Evolutionary conservation across 768 basidiomycete genomes (phyloP), one percentile per base, ranked within the genome.

Genomic region (Lactarius sanguifluus): DNA sequence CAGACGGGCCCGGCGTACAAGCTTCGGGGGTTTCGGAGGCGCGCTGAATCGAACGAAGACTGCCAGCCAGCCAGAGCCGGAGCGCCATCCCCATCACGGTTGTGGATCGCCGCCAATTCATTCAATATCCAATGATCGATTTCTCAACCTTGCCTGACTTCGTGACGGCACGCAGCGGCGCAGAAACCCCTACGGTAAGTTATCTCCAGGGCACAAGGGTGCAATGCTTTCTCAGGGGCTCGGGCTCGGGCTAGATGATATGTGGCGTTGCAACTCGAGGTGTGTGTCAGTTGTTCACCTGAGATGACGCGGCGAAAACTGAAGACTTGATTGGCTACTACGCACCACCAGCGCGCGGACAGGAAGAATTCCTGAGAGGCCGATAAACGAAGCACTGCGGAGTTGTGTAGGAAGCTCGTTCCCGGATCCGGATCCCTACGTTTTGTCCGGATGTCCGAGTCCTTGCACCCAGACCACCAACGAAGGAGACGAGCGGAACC

Each of bases 41-140:
- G 47, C 47, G 50, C 50, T 25, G 23, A 52, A 52, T 52, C 50
- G 25, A 52, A 52, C 50, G 50, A 52, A 52, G 50, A 52, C 50
- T 15, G 15, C 25, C 23, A 52, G 47, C 23, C n/a, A 23, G n/a
- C n/a, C 47, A 2, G 12, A 50, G 25, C 50, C 50, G 23, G 50
- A 16, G 23, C 50, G 15, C 50, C 50, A 20, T 20, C 47, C 23
- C 47, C 23, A 52, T 25, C 50, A 52, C 25, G 13, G 50, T 25
- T 13, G 23, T 52, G 50, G 50, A 52, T 52, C 50, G 25, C 25
- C 50, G 50, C 50, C 50, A 25, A 50, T 7, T 52, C 50, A 52
- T 50, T 15, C 32, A 1, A 34, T 34, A 23, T 52, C 25, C 50
- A 25, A 50, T 6, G 23, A 25, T 52, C 50, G 6, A 52, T 52